Evolutionary conservation across 805 yeast species (phyloP), one percentile per base, ranked within the genome.

Genomic region (Hanseniaspora vineae): DNA sequence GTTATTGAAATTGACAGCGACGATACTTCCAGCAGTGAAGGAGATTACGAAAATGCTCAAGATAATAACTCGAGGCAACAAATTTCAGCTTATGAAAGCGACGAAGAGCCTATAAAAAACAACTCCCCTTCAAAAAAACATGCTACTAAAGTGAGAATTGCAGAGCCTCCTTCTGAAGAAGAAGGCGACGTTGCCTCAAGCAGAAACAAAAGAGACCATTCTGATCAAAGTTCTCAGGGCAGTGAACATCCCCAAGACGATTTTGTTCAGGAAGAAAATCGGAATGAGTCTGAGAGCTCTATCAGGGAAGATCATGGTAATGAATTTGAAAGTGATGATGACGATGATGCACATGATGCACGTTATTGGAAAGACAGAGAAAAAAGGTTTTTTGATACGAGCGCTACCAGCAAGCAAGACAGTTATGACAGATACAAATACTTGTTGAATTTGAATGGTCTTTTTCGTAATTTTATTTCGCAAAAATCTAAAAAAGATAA

Each of bases 381-480:
- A 51, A 62, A 62, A 32, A 62, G 81, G 45, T 81, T 64, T 54
- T 55, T 81, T 2, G 65, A 81, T 5, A 63, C 69, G 18, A 60
- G 61, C 1, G 87, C 81, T 51, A 72, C 70, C 53, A 74, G 72
- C 52, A 73, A 68, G 42, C 84, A 77, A 55, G 92, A 82, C 55
- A 75, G 94, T 0, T 80, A 87, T 29, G 78, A 73, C 55, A 72
- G 97, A 50, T 86, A 86, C 71, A 80, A 78, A 60, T 85, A 89
- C 63, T 68, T 89, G 42, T 68, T 90, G 45, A 83, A 88, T 1
- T 69, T 89, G 39, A 87, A 96, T 0, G 95, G 85, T 52, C 69
- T 90, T 49, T 89, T 89, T 62, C 79, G 94, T 39, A 89, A 88
- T 60, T 89, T 89, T 63, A 84, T 89, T 51, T 84, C 87, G 54